Evolutionary conservation across 1,284 basidiomycete species (phyloP).

Genomic region (Apiotrichum sp.): DNA sequence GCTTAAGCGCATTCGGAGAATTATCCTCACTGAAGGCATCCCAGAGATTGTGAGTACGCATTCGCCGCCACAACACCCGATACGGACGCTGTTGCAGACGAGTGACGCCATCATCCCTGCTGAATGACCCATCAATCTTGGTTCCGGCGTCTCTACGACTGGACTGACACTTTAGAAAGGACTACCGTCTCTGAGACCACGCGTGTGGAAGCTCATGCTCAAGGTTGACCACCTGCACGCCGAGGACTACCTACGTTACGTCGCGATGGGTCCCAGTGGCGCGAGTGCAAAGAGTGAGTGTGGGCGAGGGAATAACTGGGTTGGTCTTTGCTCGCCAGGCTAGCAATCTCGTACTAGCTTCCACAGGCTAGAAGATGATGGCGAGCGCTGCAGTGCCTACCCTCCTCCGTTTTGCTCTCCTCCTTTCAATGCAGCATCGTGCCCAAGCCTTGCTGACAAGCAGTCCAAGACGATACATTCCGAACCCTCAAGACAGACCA

Average conservation of each 20-base stretch:
- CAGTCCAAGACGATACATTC: conserved; percentile 53
- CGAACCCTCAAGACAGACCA: conserved; percentile 92
- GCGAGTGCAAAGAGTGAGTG: conserved; percentile 81
- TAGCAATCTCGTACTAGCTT: no score
- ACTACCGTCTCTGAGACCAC: conserved; percentile 36
- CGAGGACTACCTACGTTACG: conserved; percentile 71
- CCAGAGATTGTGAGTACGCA: conserved; percentile 49
- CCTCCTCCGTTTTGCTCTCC: no score
- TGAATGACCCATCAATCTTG: neutral
- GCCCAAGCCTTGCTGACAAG: conserved; percentile 4
- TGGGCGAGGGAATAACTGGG: conserved; percentile 28
- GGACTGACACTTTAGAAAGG: conserved; percentile 18
- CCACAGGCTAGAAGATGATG: no score
- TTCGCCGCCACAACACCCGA: no score
- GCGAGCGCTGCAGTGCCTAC: no score
- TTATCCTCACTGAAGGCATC: conserved; percentile 82
- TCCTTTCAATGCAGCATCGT: no score
- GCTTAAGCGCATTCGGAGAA: conserved; percentile 64
- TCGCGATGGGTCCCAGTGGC: conserved; percentile 73
- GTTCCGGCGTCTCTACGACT: neutral
- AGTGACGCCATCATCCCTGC: no score
- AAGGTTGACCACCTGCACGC: conserved; percentile 69
- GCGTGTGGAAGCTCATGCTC: conserved; percentile 85
- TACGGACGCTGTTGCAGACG: no score
- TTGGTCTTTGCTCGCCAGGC: no score